Evolutionary conservation across 2,329 filamentous ascomycete species (phyloP), one percentile per base, ranked within the genome.

Genomic region (Peltaster fructicola): DNA sequence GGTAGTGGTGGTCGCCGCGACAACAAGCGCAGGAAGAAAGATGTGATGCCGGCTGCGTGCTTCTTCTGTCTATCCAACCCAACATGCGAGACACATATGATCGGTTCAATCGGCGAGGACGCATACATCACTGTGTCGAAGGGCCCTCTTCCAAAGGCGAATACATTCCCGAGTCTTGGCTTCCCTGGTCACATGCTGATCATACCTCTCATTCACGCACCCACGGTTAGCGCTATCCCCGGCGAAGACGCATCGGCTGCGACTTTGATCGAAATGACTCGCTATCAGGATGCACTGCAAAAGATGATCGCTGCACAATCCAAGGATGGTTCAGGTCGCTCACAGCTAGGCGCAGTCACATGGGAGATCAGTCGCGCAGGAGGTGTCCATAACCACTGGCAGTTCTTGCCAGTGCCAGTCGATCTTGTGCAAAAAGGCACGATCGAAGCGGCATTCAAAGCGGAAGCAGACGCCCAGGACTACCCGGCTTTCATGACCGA

Each of bases 11-110:
- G 26, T 22, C 28, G 31, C n/a, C 22, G 32, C 9, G 22, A 41
- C 6, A 38, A 50, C 34, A 58, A 59, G 31, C 45, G 52, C 15
- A 43, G 42, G 15, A 44, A 48, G 28, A 41, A 53, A 10, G 40
- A 41, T 0, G n/a, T n/a, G n/a, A n/a, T n/a, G n/a, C 81, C 80
- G 2, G 73, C 74, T 25, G 66, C 75, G 41, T 98, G 88, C 54
- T 98, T 88, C 59, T 95, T 98, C 57, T 98, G 88, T 47, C 63
- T 98, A 7, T 84, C 80, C 5, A 93, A 91, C 48, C 70, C 77
- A 5, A 76, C 75, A 32, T 59, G 88, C 21, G 76, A 78, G 25
- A 75, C 74, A 2, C 85, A 98, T 52, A 76, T 98, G 51, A 75
- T 93, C 41, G 76, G 77, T 36, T 82, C 77, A 14, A 85, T 98